Conservation (phyloP, 2,329 filamentous ascomycete species). For the Trichoderma citrinoviride region DNA sequence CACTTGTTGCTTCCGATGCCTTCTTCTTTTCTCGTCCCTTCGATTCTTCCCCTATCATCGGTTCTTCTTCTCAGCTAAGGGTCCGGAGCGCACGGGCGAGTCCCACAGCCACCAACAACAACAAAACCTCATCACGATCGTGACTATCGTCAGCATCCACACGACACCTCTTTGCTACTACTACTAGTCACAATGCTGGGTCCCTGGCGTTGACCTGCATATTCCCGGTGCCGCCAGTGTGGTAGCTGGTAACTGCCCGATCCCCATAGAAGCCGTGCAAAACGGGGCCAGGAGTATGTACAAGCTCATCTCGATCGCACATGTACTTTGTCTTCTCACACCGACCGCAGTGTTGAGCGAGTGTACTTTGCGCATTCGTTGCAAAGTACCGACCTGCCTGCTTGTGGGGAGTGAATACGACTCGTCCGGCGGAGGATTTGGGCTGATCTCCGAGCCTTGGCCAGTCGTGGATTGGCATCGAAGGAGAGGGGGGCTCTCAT, state of each 20-base stretch:
- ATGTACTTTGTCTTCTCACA: no score
- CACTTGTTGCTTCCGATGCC: neutral
- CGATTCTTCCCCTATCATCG: neutral
- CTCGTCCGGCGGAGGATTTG: no score
- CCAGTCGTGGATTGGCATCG: no score
- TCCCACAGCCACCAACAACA: neutral
- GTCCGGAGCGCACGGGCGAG: neutral
- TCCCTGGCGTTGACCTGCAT: constrained; percentile 6
- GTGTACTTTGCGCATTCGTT: neutral
- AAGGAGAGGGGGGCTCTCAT: no score
- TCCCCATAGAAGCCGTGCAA: neutral
- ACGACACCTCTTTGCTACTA: neutral
- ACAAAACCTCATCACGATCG: neutral
- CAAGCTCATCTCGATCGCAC: neutral
- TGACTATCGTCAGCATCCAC: no score
- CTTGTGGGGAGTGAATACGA: no score
- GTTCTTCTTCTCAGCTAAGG: neutral
- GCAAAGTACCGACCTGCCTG: no score
- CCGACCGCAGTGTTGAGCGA: neutral
- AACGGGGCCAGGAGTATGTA: neutral
- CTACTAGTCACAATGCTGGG: neutral
- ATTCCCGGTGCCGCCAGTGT: constrained; percentile 1
- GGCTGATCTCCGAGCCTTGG: no score
- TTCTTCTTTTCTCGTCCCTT: neutral
- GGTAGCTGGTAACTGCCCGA: neutral